Base-by-base conservation (phyloP, 78 protist genomes). In the Bigelowiella natans region DNA sequence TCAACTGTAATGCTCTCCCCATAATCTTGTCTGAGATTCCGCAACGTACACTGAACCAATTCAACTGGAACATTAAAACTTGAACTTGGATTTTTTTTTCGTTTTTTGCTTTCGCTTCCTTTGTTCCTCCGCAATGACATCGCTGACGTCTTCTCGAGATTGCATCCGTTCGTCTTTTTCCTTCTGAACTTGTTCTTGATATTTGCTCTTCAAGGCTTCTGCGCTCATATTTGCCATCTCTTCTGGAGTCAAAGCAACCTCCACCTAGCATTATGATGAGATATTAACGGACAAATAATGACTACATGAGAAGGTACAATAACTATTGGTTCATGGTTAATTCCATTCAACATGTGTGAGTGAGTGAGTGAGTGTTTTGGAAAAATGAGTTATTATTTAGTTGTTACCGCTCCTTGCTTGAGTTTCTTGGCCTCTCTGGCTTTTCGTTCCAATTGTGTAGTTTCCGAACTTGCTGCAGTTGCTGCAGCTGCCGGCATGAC, bases 141-240 rank as follows among this genome's bases (percentile, higher is more conserved):
- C 94, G 34, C 37, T 0, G n/a, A 92, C 88, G 83, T 92, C 94
- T 39, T 88, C 94, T 11, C 86, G 64, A 29, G 83, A 82, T 3
- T 0, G 18, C 2, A 11, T 31, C 38, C 29, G 38, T 2, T 11
- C 88, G 0, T 1, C 82, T 38, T 31, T n/a, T 26, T 39, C 34
- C 2, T 34, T 88, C 0, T 0, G 31, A 1, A 86, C 11, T 37
- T 36, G 11, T 36, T 39, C 82, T 1, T 88, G 91, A 85, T 92
- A 92, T 89, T 85, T 51, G 36, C 1, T 82, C 31, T 83, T 39
- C 82, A 92, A 84, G 40, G 88, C 0, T 1, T 37, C 83, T 36
- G 88, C 91, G 85, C 88, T 90, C 37, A 92, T 39, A 1, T 26
- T 3, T 37, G 83, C 94, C 30, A 92, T 88, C 90, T 92, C 94